Evolutionary conservation across 371 early-diverging fungal genomes (phyloP).

Genomic region (Blakeslea trispora): DNA sequence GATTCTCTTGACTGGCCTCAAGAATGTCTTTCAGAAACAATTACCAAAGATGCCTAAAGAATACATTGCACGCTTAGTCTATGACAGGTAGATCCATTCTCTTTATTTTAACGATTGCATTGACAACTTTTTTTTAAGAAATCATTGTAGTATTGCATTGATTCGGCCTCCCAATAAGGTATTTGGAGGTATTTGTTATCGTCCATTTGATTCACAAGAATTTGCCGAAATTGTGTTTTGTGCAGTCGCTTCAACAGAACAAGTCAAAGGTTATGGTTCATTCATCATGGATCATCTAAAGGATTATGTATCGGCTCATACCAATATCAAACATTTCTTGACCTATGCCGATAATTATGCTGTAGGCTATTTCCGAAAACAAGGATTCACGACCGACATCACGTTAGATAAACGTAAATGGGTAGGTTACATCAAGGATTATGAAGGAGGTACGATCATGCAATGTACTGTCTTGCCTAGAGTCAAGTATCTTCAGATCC

Average conservation of each 20-base stretch:
- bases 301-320: constrained; percentile 76
- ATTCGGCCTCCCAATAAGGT: constrained; percentile 68
- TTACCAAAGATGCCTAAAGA: constrained; percentile 99
- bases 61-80: constrained; percentile 98
- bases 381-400: constrained; percentile 98
- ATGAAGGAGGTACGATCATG: constrained; percentile 99
- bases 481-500: constrained; percentile 58
- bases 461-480: constrained; percentile 66
- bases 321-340: constrained; percentile 85
- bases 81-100: constrained; percentile 60
- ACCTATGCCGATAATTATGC: constrained; percentile 99
- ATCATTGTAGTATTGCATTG: constrained; percentile 81
- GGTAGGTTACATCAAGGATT: constrained; percentile 99
- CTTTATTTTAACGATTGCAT: no score
- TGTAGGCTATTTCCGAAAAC: constrained; percentile 99
- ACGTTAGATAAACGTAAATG: constrained; percentile 91
- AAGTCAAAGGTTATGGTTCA: constrained; percentile 98
- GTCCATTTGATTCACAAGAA: constrained; percentile 87
- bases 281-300: constrained; percentile 94
- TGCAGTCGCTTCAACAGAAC: constrained; percentile 95
- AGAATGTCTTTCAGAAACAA: constrained; percentile 97
- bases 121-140: no score
- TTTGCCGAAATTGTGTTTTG: constrained; percentile 99
- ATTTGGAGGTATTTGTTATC: constrained; percentile 97
- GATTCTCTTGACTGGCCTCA: constrained; percentile 91